Evolutionary conservation across 2,329 filamentous ascomycete genomes (phyloP).

Genomic region (Venturia oleaginea): DNA sequence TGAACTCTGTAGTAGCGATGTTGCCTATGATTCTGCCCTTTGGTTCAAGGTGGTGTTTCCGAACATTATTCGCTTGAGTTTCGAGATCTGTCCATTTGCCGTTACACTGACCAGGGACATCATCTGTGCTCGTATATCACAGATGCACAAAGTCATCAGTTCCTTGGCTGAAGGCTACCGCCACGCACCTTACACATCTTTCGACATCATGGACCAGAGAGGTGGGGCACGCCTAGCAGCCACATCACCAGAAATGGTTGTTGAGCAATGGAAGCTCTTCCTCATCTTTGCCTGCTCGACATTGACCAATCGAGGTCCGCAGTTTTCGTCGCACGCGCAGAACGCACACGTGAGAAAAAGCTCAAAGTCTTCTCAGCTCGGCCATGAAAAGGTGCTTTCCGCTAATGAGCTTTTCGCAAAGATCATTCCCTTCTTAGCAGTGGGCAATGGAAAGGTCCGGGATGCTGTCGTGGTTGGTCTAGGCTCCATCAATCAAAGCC

Average conservation of each 20-base stretch:
- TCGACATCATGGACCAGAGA: constrained; percentile 52
- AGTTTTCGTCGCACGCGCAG: constrained; percentile 43
- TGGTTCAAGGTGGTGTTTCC: constrained; percentile 99
- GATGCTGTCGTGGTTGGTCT: constrained; percentile 86
- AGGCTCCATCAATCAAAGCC: constrained; percentile 88
- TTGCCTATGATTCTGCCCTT: constrained; percentile 85
- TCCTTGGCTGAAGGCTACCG: constrained; percentile 61
- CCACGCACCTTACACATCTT: constrained; percentile 43
- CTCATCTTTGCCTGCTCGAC: constrained; percentile 96
- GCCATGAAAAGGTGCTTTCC: constrained; percentile 73
- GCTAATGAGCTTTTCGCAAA: constrained; percentile 85
- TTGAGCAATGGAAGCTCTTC: constrained; percentile 98
- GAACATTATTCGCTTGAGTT: constrained; percentile 83
- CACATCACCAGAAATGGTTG: constrained; percentile 72
- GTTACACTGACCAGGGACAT: constrained; percentile 85
- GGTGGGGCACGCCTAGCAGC: constrained; percentile 49
- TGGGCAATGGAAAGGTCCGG: constrained; percentile 68
- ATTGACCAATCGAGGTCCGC: constrained; percentile 69
- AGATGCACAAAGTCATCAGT: constrained; percentile 83
- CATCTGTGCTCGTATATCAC: constrained; percentile 81
- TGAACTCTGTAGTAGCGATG: constrained; percentile 89
- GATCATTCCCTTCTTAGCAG: constrained; percentile 77
- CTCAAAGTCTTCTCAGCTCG: constrained; percentile 59
- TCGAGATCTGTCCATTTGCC: constrained; percentile 83
- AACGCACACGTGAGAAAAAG: constrained; percentile 72